Evolutionary conservation across 2,329 filamentous ascomycete species (phyloP), one percentile per base, ranked within the genome.

Genomic region (Fusarium algeriense): DNA sequence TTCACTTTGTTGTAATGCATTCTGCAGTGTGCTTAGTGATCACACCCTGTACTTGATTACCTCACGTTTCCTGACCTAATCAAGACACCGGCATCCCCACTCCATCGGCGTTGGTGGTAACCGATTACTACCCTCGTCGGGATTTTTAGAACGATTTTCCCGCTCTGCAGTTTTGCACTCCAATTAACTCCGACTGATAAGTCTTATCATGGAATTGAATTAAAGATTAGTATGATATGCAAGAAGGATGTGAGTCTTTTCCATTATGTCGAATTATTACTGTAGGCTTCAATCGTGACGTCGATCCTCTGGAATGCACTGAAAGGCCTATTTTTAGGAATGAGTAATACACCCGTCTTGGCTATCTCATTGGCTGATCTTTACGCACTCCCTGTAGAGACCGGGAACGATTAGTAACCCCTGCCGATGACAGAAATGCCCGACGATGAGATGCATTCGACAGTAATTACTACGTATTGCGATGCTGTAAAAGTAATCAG

Each of bases 331-430:
- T 30, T 14, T 26, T 6, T 26, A 35, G 2, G 4, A 5, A 4
- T 6, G 32, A 50, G 2, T 50, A 26, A 14, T 4, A 5, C 0
- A 4, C 11, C 6, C 8, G 10, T 35, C 6, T 7, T 8, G 4
- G 12, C 1, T 4, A 7, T 17, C 1, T 20, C 1, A 52, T 40
- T 52, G 34, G 49, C 23, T 28, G 9, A 20, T 15, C 0, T 5
- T 13, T 8, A 37, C 3, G 13, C 3, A 7, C 12, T 17, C 15
- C 4, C 0, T 15, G 0, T 2, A 38, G 6, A 1, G 7, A 14
- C 7, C 17, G 34, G 34, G 5, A 20, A 13, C 3, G 34, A 53
- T 53, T 28, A 53, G 34, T 40, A 53, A 53, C 49, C 10, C 1
- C 49, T 20, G 34, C 49, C 23, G 34, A 53, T 53, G 49, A 30